Conservation (phyloP, 2,329 filamentous ascomycete species). For the Chaetomium globosum region DNA sequence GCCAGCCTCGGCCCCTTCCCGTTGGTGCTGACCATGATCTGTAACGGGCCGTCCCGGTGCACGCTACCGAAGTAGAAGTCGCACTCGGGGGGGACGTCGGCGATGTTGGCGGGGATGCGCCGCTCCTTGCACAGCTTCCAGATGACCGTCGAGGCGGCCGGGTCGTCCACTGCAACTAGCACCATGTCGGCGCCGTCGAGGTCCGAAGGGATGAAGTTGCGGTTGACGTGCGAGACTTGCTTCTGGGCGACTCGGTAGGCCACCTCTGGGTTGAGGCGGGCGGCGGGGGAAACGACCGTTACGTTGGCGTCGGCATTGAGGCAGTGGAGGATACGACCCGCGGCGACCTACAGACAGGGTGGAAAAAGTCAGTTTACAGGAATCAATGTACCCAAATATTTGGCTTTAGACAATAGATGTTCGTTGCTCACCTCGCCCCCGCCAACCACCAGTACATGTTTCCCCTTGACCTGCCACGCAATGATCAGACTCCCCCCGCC, state of each 20-base stretch:
- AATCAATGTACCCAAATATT: not conserved
- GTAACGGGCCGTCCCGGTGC: constrained; percentile 89
- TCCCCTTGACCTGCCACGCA: constrained; percentile 91
- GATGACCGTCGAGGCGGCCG: constrained; percentile 82
- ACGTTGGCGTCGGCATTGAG: constrained; percentile 94
- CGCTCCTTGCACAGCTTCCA: constrained; percentile 91
- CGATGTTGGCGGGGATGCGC: constrained; percentile 88
- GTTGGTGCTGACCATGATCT: constrained; percentile 99
- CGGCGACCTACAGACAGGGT: constrained; percentile 71
- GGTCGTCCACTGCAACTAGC: constrained; percentile 89
- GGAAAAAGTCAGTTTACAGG: constrained; percentile 1
- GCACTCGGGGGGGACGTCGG: constrained; percentile 93
- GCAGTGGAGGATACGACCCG: constrained; percentile 88
- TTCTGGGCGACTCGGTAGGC: constrained; percentile 73
- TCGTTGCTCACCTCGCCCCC: constrained; percentile 77
- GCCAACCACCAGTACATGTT: constrained; percentile 87
- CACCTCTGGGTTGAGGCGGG: constrained; percentile 86
- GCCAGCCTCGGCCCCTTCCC: constrained; percentile 92
- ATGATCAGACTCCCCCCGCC: constrained; percentile 91
- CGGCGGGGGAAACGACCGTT: constrained; percentile 76
- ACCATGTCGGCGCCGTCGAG: constrained; percentile 85
- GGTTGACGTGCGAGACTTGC: constrained; percentile 79
- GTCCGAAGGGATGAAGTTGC: constrained; percentile 82
- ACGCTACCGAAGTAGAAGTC: constrained; percentile 99
- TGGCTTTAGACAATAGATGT: not conserved